A percentile compares a stretch with the other conserved stretches of the same genome.
These are phyloP conservation scores for Lachancea mirantina DNA, from an alignment of 805 yeast species.

Conservation along the genomic window DNA sequence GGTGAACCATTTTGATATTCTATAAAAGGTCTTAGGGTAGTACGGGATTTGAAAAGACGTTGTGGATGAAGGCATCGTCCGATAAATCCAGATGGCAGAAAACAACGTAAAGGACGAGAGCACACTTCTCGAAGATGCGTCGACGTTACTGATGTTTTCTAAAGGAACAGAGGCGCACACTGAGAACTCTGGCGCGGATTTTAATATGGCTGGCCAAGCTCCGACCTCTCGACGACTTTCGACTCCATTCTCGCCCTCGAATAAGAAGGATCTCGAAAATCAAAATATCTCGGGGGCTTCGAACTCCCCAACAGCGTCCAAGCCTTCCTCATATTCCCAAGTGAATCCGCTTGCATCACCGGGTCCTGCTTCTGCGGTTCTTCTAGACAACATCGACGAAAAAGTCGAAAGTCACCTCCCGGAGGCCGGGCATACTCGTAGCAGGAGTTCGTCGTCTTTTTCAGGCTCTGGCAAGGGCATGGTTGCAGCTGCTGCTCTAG, in stretches of 20 bases:
- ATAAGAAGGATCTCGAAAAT: no score
- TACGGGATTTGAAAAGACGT: no score
- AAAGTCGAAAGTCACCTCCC: not conserved
- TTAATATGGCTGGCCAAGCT: conserved; percentile 14
- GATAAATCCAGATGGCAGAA: conserved; percentile 1
- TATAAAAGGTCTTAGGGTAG: no score
- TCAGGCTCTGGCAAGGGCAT: conserved; percentile 39
- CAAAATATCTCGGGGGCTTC: no score
- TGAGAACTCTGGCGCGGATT: conserved; percentile 14
- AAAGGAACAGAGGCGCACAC: conserved; percentile 36
- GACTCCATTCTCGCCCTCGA: not conserved
- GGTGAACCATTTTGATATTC: no score
- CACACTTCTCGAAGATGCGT: conserved; percentile 49
- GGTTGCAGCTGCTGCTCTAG: conserved; percentile 78
- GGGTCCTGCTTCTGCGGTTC: conserved; percentile 41
- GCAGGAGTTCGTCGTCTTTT: conserved; percentile 8
- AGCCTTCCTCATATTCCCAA: conserved; percentile 16
- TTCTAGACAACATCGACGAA: conserved; percentile 19
- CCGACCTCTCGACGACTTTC: not conserved
- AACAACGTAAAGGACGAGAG: conserved; percentile 12
- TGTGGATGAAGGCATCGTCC: not conserved
- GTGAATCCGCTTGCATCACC: conserved; percentile 33
- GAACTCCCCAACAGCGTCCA: conserved; percentile 2
- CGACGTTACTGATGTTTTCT: conserved; percentile 55
- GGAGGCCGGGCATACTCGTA: conserved; percentile 1